Conservation (phyloP, 805 yeast genomes). For the Barnettozyma vustinii region DNA sequence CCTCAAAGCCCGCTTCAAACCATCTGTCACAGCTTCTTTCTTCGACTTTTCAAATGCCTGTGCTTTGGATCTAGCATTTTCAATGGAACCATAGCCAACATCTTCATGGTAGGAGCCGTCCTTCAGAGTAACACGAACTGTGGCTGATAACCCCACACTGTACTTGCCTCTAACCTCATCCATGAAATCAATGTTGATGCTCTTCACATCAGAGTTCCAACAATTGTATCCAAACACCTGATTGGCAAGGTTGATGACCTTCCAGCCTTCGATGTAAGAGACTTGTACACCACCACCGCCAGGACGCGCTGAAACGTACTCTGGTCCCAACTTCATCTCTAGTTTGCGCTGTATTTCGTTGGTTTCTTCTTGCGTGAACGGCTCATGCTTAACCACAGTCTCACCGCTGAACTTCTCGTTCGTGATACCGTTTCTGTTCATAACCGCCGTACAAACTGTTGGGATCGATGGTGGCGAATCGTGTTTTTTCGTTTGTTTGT, state of each 20-base stretch:
- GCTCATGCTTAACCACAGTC: slow-evolving; percentile 15
- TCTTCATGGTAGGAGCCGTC: slow-evolving; percentile 82
- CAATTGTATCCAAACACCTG: slow-evolving; percentile 81
- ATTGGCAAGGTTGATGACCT: slow-evolving; percentile 72
- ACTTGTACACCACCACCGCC: slow-evolving; percentile 70
- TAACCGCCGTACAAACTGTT: background rate
- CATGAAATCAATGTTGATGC: slow-evolving; percentile 61
- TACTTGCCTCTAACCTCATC: slow-evolving; percentile 57
- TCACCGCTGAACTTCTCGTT: slow-evolving; percentile 2
- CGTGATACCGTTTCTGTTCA: slow-evolving; percentile 7
- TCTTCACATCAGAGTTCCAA: slow-evolving; percentile 70
- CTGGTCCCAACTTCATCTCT: slow-evolving; percentile 61
- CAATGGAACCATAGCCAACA: slow-evolving; percentile 80
- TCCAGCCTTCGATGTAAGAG: slow-evolving; percentile 80
- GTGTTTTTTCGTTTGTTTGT: too few species aligned
- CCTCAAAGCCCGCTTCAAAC: slow-evolving; percentile 69
- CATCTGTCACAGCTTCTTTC: slow-evolving; percentile 83
- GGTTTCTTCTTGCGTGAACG: slow-evolving; percentile 13
- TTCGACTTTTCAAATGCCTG: slow-evolving; percentile 80
- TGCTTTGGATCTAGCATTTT: slow-evolving; percentile 65
- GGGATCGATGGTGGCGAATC: background rate
- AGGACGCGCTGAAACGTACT: slow-evolving; percentile 67
- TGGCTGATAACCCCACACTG: slow-evolving; percentile 64
- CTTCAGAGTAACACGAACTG: slow-evolving; percentile 64
- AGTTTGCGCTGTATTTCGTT: slow-evolving; percentile 32